These are phyloP conservation scores for Ascochyta lentis DNA, from an alignment of 2,329 filamentous ascomycete species.

Conservation along the genomic window DNA sequence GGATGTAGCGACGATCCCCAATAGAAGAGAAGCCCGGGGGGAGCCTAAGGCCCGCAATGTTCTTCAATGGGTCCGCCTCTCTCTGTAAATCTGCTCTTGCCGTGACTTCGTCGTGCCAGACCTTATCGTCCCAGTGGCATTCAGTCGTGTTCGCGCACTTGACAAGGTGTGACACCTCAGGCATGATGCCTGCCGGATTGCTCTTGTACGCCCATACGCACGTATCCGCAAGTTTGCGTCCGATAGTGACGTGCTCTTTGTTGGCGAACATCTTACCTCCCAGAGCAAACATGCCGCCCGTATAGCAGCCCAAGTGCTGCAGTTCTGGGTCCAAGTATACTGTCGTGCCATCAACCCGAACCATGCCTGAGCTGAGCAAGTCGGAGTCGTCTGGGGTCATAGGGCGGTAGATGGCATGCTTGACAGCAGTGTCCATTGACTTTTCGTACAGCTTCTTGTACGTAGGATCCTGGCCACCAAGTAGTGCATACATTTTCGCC, in stretches of 20 bases:
- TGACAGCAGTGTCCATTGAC: constrained; percentile 51
- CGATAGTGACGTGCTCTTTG: constrained; percentile 62
- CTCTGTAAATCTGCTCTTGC: constrained; percentile 29
- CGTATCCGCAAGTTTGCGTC: constrained; percentile 63
- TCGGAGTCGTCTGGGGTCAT: constrained; percentile 56
- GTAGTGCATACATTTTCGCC: constrained; percentile 52
- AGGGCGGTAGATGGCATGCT: constrained; percentile 57
- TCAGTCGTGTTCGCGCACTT: constrained; percentile 53
- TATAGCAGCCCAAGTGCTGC: constrained; percentile 66
- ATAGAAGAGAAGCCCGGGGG: constrained; percentile 54
- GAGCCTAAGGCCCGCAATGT: constrained; percentile 50
- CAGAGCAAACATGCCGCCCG: constrained; percentile 68
- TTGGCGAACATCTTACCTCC: constrained; percentile 64
- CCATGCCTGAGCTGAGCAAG: constrained; percentile 55
- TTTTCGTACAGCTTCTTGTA: constrained; percentile 65
- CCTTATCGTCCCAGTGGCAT: constrained; percentile 63
- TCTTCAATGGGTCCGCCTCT: constrained; percentile 42
- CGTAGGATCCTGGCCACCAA: constrained; percentile 50
- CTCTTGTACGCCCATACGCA: constrained; percentile 69
- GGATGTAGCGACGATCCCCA: constrained; percentile 54
- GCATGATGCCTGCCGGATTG: constrained; percentile 66
- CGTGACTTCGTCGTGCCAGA: constrained; percentile 55
- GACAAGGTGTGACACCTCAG: constrained; percentile 62
- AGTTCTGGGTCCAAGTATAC: constrained; percentile 57
- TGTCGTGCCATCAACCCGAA: constrained; percentile 43